Evolutionary conservation across 148 eudicot genomes (phyloP).

Genomic region (Chenopodium berlandieri): DNA sequence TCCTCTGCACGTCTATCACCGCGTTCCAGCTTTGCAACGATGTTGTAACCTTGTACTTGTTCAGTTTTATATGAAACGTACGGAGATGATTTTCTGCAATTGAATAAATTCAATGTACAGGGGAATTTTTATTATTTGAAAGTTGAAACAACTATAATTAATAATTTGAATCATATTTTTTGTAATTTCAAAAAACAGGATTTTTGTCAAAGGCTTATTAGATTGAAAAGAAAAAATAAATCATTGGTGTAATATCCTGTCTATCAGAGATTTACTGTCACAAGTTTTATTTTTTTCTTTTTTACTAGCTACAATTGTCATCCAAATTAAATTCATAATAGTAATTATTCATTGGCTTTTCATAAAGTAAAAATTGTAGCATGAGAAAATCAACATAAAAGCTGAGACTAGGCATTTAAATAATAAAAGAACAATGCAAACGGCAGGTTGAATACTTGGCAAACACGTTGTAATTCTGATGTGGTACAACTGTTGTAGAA

Average conservation of each 20-base stretch:
- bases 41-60: constrained; percentile 8
- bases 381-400: no score
- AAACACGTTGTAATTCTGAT: no score
- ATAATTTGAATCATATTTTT: not conserved
- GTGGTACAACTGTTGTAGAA: no score
- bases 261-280: not conserved
- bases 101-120: not conserved
- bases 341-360: no score
- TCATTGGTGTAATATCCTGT: not conserved
- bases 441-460: no score
- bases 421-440: no score
- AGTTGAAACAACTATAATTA: not conserved
- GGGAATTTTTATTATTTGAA: not conserved
- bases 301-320: not conserved
- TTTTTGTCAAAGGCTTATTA: not conserved
- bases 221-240: not conserved
- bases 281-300: not conserved
- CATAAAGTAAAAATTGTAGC: no score
- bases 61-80: not conserved
- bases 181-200: not conserved
- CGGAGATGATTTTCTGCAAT: not conserved
- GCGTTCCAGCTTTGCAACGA: constrained; percentile 1
- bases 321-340: no score
- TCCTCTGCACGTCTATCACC: constrained; percentile 20
- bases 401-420: no score